Percentiles rank a stretch among this genome's conserved stretches.
Evolutionary conservation across 345 rosid genomes (phyloP).

Genomic region (Aquilaria sinensis): DNA sequence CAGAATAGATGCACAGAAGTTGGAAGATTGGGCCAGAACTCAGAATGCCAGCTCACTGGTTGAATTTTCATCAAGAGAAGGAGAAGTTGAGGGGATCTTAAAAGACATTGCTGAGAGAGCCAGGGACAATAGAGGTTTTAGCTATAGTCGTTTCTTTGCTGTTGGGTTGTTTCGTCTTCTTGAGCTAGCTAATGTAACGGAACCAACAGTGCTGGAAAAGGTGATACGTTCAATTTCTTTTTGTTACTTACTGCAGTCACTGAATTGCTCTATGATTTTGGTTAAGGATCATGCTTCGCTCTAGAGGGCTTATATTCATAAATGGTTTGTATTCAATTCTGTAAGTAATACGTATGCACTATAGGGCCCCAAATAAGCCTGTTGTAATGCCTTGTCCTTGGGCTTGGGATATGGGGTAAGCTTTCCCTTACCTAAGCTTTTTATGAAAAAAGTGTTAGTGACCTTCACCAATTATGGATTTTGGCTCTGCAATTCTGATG

Average conservation of each 20-base stretch:
- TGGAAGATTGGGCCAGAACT: slow-evolving; percentile 89
- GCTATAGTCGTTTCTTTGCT: slow-evolving; percentile 98
- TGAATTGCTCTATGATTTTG: background rate
- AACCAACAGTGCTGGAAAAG: slow-evolving; percentile 83
- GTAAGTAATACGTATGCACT: background rate
- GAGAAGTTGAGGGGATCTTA: slow-evolving; percentile 70
- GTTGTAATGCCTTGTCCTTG: background rate
- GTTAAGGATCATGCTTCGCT: slow-evolving; percentile 1
- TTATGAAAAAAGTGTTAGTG: too few species aligned
- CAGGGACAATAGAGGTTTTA: slow-evolving; percentile 59
- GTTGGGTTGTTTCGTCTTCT: slow-evolving; percentile 94
- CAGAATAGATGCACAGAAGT: slow-evolving; percentile 76
- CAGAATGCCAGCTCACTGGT: slow-evolving; percentile 65
- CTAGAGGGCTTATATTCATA: background rate
- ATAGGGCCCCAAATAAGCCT: background rate
- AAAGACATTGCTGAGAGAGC: slow-evolving; percentile 88
- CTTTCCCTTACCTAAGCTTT: too few species aligned
- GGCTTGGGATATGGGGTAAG: background rate
- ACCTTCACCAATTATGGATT: too few species aligned
- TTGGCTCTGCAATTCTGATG: too few species aligned
- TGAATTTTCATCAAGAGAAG: slow-evolving; percentile 71
- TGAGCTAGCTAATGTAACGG: slow-evolving; percentile 85
- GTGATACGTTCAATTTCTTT: slow-evolving; percentile 26
- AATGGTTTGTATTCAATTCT: background rate
- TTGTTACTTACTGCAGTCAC: background rate